Conservation (phyloP, 441 rosid species). For the Cnidoscolus chayamansa region DNA sequence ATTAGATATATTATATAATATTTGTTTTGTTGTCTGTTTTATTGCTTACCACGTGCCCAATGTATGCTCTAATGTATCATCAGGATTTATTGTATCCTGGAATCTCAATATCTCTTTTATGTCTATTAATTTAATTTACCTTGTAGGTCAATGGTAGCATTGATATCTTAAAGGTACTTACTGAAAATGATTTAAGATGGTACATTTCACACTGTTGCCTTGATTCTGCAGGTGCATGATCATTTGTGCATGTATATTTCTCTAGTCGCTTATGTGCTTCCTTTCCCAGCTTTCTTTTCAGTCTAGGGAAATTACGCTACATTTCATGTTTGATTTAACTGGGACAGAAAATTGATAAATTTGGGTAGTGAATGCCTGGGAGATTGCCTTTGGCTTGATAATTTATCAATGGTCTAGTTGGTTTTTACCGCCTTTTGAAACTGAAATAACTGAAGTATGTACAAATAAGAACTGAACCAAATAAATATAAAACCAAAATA, state of each 20-base stretch:
- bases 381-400: too few species aligned
- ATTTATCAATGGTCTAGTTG: too few species aligned
- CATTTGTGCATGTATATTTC: background rate
- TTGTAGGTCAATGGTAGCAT: background rate
- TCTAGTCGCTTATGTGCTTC: background rate
- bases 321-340: background rate
- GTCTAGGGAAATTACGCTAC: background rate
- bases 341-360: too few species aligned
- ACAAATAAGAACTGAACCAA: too few species aligned
- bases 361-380: too few species aligned
- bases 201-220: background rate
- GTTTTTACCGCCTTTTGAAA: too few species aligned
- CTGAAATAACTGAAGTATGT: too few species aligned
- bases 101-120: conserved; percentile 2
- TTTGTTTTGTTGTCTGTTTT: conserved; percentile 6
- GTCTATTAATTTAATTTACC: background rate
- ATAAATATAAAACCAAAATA: too few species aligned
- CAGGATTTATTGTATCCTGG: background rate
- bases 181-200: background rate
- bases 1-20: background rate
- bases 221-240: background rate
- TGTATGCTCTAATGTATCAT: background rate
- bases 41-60: background rate
- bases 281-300: background rate
- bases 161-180: background rate